These are phyloP conservation scores for Trifolium repens DNA, from an alignment of 306 rosid species.

Conservation along the genomic window DNA sequence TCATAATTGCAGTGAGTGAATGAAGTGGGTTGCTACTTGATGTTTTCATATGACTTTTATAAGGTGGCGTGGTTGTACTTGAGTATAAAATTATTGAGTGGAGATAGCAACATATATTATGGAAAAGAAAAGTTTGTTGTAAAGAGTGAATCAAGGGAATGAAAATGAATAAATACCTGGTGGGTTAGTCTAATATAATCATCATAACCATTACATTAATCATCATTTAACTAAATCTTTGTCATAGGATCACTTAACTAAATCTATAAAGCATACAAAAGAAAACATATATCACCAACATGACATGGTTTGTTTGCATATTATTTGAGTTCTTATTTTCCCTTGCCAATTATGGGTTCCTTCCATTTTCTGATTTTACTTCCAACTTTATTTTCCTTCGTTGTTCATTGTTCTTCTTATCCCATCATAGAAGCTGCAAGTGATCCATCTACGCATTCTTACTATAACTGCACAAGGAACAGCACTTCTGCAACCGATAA, in stretches of 20 bases:
- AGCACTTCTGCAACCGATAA: neutral
- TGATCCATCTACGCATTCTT: neutral
- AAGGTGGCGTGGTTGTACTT: neutral
- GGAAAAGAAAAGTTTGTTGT: neutral
- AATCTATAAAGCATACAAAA: slow-evolving; percentile 11
- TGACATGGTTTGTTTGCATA: neutral
- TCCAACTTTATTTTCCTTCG: slow-evolving; percentile 16
- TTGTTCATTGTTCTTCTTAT: slow-evolving; percentile 11
- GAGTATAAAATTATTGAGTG: slow-evolving; percentile 33
- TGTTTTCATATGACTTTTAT: neutral
- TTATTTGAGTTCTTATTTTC: slow-evolving; percentile 14
- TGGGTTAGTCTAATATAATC: slow-evolving; percentile 24
- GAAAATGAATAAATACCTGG: slow-evolving; percentile 7
- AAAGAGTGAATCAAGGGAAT: neutral
- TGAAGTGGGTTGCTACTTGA: neutral
- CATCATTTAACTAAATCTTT: neutral
- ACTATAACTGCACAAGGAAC: slow-evolving; percentile 26
- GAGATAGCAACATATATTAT: neutral
- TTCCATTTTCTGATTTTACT: slow-evolving; percentile 32
- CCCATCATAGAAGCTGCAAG: slow-evolving; percentile 14
- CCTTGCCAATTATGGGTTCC: slow-evolving; percentile 32
- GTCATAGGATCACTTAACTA: no score
- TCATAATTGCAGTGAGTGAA: neutral
- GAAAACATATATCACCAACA: neutral
- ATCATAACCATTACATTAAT: neutral